These are phyloP conservation scores for Talaromyces sp. DNA, from an alignment of 2,329 filamentous ascomycete genomes.

Conservation along the genomic window DNA sequence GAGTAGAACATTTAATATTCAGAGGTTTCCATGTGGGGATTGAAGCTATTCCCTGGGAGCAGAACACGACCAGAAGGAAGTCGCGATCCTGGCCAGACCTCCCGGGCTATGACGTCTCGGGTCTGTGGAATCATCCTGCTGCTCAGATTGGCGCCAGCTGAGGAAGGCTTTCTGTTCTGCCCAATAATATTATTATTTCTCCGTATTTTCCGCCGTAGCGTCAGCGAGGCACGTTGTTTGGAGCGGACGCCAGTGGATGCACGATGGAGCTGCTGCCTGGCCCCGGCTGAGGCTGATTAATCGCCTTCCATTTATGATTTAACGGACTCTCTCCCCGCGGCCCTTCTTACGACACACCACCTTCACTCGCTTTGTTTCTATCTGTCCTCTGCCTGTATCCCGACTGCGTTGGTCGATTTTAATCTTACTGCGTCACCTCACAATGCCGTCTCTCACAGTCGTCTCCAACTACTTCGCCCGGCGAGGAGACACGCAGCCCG, in stretches of 20 bases:
- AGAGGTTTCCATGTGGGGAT: too few relatives aligned
- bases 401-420: background rate
- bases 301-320: background rate
- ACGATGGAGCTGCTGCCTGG: too few relatives aligned
- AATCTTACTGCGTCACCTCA: background rate
- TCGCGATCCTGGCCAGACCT: too few relatives aligned
- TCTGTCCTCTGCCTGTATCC: background rate
- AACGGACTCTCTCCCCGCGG: background rate
- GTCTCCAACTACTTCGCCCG: constrained; percentile 8
- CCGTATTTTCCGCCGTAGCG: too few relatives aligned
- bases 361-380: background rate
- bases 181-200: too few relatives aligned
- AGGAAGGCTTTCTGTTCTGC: too few relatives aligned
- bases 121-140: background rate
- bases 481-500: background rate
- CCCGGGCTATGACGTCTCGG: too few relatives aligned
- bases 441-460: constrained; percentile 4
- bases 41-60: too few relatives aligned
- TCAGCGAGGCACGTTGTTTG: too few relatives aligned
- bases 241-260: too few relatives aligned
- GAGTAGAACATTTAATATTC: too few relatives aligned
- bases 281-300: background rate
- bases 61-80: too few relatives aligned
- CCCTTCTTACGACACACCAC: background rate
- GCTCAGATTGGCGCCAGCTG: background rate